Conservation (phyloP, 306 rosid species). For the Malus sieversii region DNA sequence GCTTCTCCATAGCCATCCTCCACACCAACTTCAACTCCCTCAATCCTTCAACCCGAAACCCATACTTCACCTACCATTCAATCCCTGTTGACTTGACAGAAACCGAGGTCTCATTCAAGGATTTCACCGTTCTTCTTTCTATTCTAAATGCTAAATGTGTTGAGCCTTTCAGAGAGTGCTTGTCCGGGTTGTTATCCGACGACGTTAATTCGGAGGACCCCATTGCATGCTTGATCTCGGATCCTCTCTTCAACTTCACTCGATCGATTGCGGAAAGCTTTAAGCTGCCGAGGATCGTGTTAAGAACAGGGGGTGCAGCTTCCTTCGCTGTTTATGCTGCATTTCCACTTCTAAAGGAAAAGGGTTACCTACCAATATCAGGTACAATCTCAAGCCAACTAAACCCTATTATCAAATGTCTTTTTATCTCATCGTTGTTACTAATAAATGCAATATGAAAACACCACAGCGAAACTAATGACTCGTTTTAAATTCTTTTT, state of each 20-base stretch:
- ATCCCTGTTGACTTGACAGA: background rate
- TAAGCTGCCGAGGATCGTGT: slow-evolving; percentile 30
- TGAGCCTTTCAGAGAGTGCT: slow-evolving; percentile 16
- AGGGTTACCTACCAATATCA: slow-evolving; percentile 16
- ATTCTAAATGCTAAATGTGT: slow-evolving; percentile 12
- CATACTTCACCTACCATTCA: slow-evolving; percentile 3
- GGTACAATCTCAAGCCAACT: background rate
- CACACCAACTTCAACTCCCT: slow-evolving; percentile 16
- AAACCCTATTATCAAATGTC: background rate
- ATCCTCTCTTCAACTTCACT: slow-evolving; percentile 25
- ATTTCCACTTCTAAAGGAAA: slow-evolving; percentile 16
- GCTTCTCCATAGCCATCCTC: slow-evolving; percentile 21
- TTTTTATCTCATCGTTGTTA: too few relatives aligned
- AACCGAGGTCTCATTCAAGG: background rate
- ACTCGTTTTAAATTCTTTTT: too few relatives aligned
- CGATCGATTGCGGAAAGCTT: slow-evolving; percentile 28
- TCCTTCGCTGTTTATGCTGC: slow-evolving; percentile 20
- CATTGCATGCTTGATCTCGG: slow-evolving; percentile 43
- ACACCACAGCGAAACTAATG: too few relatives aligned
- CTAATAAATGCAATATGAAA: too few relatives aligned
- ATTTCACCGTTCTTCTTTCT: background rate
- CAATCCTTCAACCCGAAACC: background rate
- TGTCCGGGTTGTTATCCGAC: slow-evolving; percentile 20
- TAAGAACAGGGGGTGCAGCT: slow-evolving; percentile 20
- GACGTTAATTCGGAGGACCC: slow-evolving; percentile 1